phyloP scores from a whole-genome alignment of 768 basidiomycete species.

The Cubamyces lactineus region DNA sequence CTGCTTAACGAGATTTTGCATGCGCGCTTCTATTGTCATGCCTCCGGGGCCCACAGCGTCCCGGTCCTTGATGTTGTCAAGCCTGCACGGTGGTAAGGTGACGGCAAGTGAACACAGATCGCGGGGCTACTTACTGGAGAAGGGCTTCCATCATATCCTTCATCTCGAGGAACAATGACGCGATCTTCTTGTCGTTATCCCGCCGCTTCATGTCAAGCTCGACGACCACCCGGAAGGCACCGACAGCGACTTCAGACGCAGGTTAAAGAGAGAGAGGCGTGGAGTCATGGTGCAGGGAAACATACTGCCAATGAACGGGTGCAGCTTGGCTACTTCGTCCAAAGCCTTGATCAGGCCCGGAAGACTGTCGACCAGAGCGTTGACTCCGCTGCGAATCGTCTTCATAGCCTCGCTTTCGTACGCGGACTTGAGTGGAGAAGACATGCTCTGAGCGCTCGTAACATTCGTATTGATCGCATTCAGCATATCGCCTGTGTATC shows the following conservation, averaged over 20 bases:
- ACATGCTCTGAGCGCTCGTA: background rate
- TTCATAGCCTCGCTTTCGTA: constrained; percentile 23
- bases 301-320: constrained; percentile 31
- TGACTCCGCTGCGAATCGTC: constrained; percentile 23
- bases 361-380: constrained; percentile 24
- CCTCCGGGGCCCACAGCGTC: constrained; percentile 39
- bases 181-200: constrained; percentile 55
- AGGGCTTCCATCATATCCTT: constrained; percentile 52
- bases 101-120: background rate
- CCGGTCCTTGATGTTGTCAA: constrained; percentile 38
- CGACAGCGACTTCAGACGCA: constrained; percentile 43
- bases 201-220: constrained; percentile 51
- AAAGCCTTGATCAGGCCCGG: constrained; percentile 29
- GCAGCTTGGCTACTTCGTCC: constrained; percentile 32
- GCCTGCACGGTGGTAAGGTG: constrained; percentile 26
- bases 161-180: constrained; percentile 53
- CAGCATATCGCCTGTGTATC: constrained; percentile 6
- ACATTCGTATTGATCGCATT: constrained; percentile 1
- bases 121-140: constrained; percentile 41
- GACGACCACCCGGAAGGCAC: constrained; percentile 53
- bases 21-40: constrained; percentile 37
- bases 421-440: constrained; percentile 4
- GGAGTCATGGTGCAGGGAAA: background rate
- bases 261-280: background rate
- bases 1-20: constrained; percentile 36